These are phyloP conservation scores for Talaromyces adpressus DNA, from an alignment of 495 filamentous ascomycete species.

Conservation along the genomic window DNA sequence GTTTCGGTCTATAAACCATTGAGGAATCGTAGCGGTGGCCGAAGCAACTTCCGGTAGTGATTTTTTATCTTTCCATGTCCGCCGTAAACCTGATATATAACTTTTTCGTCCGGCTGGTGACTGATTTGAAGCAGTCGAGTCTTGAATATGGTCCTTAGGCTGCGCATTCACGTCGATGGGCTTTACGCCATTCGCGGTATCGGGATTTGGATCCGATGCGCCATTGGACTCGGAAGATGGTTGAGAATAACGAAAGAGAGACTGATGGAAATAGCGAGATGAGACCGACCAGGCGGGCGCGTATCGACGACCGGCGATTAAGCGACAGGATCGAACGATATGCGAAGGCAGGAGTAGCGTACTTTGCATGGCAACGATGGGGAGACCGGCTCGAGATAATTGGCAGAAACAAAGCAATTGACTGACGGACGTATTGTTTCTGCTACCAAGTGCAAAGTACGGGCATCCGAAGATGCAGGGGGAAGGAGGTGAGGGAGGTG, in stretches of 20 bases:
- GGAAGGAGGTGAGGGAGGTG: not conserved
- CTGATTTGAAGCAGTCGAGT: constrained; percentile 5
- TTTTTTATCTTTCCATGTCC: constrained; percentile 31
- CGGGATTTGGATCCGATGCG: constrained; percentile 13
- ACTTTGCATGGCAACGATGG: constrained; percentile 8
- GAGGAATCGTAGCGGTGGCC: constrained; percentile 22
- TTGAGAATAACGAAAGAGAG: constrained; percentile 27
- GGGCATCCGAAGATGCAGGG: not conserved
- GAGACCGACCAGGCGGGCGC: constrained; percentile 18
- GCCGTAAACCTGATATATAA: constrained; percentile 36
- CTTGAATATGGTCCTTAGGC: constrained; percentile 9
- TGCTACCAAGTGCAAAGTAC: constrained; percentile 4
- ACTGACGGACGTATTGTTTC: not conserved
- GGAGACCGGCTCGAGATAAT: not conserved
- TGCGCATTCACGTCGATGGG: constrained; percentile 17
- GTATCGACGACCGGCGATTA: constrained; percentile 38
- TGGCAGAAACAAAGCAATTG: constrained; percentile 1
- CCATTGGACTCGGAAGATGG: constrained; percentile 26
- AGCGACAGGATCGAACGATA: constrained; percentile 31
- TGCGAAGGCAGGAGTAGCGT: constrained; percentile 3
- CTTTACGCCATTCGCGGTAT: constrained; percentile 18
- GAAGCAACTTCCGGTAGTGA: constrained; percentile 14
- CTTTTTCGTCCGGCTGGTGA: constrained; percentile 17
- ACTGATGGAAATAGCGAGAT: constrained; percentile 32
- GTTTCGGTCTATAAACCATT: constrained; percentile 36